These are phyloP conservation scores for Komagataella populi DNA, from an alignment of 805 yeast genomes.

Conservation along the genomic window DNA sequence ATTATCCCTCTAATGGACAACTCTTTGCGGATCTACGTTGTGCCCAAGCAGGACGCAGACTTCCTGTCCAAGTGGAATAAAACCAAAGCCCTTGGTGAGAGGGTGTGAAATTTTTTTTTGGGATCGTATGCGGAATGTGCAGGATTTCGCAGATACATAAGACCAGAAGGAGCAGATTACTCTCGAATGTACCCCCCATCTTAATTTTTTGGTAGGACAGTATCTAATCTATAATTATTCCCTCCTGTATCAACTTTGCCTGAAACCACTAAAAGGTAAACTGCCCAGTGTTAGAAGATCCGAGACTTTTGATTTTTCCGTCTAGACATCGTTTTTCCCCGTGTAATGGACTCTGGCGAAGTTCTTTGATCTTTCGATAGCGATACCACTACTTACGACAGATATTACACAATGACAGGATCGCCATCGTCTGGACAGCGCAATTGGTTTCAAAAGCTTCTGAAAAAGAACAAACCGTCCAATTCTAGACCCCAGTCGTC, in stretches of 20 bases:
- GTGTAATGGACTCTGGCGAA: neutral
- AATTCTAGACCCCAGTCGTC: neutral
- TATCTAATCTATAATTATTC: neutral
- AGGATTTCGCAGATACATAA: neutral
- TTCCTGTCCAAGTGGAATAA: slow-evolving; percentile 66
- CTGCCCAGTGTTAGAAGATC: neutral
- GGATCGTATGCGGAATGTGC: neutral
- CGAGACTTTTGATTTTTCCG: neutral
- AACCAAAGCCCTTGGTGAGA: slow-evolving; percentile 37
- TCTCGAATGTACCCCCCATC: neutral
- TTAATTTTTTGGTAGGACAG: neutral
- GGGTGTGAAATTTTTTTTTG: slow-evolving; percentile 8
- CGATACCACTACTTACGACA: neutral
- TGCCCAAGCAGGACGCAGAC: slow-evolving; percentile 55
- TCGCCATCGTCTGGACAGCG: neutral
- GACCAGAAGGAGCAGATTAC: neutral
- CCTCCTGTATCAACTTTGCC: neutral
- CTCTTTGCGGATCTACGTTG: slow-evolving; percentile 58
- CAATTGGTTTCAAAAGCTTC: neutral
- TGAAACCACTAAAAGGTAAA: neutral
- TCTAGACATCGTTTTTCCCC: neutral
- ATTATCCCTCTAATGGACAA: slow-evolving; percentile 68
- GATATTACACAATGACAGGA: neutral
- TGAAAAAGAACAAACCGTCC: neutral
- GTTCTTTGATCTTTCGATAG: no score